Conservation (phyloP, 116 monocot genomes). For the Cymodocea nodosa region DNA sequence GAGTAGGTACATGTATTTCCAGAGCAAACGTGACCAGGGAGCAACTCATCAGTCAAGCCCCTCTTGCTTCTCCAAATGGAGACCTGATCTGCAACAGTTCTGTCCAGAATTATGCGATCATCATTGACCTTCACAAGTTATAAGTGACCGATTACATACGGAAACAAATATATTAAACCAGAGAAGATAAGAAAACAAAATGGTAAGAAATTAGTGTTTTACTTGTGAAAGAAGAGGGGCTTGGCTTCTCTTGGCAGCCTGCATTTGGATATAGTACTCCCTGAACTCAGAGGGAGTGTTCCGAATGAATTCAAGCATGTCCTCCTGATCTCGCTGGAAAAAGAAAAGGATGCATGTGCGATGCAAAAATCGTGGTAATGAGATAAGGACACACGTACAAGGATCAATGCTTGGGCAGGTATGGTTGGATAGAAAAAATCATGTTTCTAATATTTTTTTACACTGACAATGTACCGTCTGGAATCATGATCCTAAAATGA, state of each 20-base stretch:
- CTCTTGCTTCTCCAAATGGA: slow-evolving; percentile 82
- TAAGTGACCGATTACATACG: background rate
- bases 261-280: slow-evolving; percentile 98
- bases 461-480: no score
- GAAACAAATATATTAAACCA: background rate
- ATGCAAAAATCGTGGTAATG: no score
- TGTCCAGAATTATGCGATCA: slow-evolving; percentile 71
- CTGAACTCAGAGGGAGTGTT: slow-evolving; percentile 78
- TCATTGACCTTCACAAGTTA: slow-evolving; percentile 55
- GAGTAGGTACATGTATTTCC: slow-evolving; percentile 73
- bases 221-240: slow-evolving; percentile 84
- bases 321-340: slow-evolving; percentile 74
- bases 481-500: no score
- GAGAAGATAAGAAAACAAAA: background rate
- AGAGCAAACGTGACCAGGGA: slow-evolving; percentile 60
- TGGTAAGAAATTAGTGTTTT: background rate
- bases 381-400: no score
- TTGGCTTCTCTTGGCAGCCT: slow-evolving; percentile 95
- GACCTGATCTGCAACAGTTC: slow-evolving; percentile 86
- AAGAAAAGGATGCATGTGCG: background rate
- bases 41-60: slow-evolving; percentile 64
- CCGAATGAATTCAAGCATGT: slow-evolving; percentile 78
- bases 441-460: no score
- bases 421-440: no score
- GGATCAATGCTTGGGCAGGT: no score